Conservation (phyloP, 306 rosid genomes). For the Pyrus betulifolia region DNA sequence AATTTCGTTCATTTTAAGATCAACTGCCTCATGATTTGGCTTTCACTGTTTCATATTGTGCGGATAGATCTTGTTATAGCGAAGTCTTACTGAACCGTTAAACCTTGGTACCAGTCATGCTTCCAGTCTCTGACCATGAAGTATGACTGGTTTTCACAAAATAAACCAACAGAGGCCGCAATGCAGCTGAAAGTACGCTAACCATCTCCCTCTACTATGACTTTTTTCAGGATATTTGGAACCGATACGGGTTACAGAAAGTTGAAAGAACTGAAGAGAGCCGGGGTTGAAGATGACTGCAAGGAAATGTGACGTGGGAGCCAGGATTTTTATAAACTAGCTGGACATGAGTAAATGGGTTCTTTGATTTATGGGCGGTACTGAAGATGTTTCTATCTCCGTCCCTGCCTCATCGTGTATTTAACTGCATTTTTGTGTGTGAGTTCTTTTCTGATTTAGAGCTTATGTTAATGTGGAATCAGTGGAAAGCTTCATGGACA, state of each 20-base stretch:
- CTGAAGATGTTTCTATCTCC: constrained; percentile 22
- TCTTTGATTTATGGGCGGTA: constrained; percentile 19
- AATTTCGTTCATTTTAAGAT: background rate
- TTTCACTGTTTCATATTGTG: background rate
- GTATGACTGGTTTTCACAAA: background rate
- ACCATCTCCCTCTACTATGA: background rate
- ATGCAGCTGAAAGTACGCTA: background rate
- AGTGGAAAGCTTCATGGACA: constrained; percentile 27
- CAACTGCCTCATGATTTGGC: background rate
- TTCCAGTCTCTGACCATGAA: background rate
- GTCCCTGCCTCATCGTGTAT: constrained; percentile 9
- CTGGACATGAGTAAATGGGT: constrained; percentile 23
- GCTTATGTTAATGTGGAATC: constrained; percentile 13
- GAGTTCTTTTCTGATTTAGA: constrained; percentile 14
- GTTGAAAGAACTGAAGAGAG: constrained; percentile 61
- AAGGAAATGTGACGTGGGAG: constrained; percentile 31
- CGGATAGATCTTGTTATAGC: background rate
- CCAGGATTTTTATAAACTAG: background rate
- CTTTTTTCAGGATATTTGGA: constrained; percentile 62
- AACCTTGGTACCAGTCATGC: background rate
- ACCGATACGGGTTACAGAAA: constrained; percentile 80
- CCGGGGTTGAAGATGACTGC: constrained; percentile 31
- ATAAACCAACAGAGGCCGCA: background rate
- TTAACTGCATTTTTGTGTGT: constrained; percentile 25
- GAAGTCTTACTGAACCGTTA: background rate